Evolutionary conservation across 2,329 filamentous ascomycete genomes (phyloP), one percentile per base, ranked within the genome.

Genomic region (Podosphaera leucotricha): DNA sequence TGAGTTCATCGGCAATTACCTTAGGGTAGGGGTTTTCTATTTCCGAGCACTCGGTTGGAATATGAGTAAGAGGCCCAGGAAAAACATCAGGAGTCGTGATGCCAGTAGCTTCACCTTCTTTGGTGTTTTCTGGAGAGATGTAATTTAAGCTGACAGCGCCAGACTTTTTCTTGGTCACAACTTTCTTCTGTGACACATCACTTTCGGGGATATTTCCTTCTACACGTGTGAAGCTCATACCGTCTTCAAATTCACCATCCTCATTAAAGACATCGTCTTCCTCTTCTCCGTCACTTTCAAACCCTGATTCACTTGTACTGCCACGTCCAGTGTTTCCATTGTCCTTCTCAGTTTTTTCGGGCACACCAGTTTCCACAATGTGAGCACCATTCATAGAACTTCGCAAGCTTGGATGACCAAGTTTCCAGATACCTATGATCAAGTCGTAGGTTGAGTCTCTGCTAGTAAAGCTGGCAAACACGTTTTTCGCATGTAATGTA

Each of bases 381-480:
- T 75, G 72, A 10, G 92, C 83, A 2, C 90, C 87, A 49, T 94
- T 94, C 2, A 93, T 66, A 3, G 84, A 92, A 57, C 85, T 93
- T 59, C 84, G 83, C 24, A 98, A 64, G 45, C 84, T 83, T 1
- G 90, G 87, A 58, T 98, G 90, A 15, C 83, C 90, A 24, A 94
- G 79, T 60, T 93, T 93, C 90, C 90, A 98, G 46, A 98, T 95
- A 47, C 92, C 92, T 51, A 98, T 80, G 57, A 98, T 86, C 39
- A 98, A 66, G 57, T 98, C 92, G 57, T 95, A 98, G 0, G 92
- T 95, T 2, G 86, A 84, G 61, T 98, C 90, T 58, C 90, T 72
- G 55, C 84, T 90, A 4, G 93, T 78, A 51, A 98, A 83, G 61
- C 86, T 94, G 45, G 90, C 86, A 62, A 98, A 98, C 1, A 92